These are phyloP conservation scores for Graphiopsis chlorocephala DNA, from an alignment of 2,329 filamentous ascomycete species.

Conservation along the genomic window DNA sequence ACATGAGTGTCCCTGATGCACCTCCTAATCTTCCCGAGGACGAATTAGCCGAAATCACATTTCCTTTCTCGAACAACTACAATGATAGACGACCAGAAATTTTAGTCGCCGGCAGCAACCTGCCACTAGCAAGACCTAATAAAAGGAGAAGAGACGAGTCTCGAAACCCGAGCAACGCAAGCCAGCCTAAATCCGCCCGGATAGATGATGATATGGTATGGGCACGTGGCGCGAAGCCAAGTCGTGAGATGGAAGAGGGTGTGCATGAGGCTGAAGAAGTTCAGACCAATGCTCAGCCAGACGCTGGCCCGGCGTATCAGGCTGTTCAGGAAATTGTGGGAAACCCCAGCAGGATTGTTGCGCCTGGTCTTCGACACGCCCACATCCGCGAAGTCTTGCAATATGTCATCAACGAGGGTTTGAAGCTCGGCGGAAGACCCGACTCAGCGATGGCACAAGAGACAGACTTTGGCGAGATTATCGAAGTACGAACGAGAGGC, in stretches of 20 bases:
- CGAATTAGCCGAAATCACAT: constrained; percentile 27
- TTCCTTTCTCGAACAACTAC: constrained; percentile 22
- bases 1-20: constrained; percentile 70
- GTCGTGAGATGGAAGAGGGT: constrained; percentile 27
- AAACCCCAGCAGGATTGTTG: constrained; percentile 34
- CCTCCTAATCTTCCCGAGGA: constrained; percentile 32
- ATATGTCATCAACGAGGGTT: constrained; percentile 51
- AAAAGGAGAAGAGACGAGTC: constrained; percentile 42
- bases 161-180: constrained; percentile 26
- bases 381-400: constrained; percentile 50
- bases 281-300: constrained; percentile 17
- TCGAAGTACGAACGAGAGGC: constrained; percentile 46
- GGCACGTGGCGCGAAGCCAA: constrained; percentile 22
- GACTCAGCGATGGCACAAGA: constrained; percentile 50
- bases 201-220: constrained; percentile 22
- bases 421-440: constrained; percentile 52
- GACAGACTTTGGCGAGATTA: constrained; percentile 48
- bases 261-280: constrained; percentile 30
- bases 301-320: constrained; percentile 5
- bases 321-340: constrained; percentile 12
- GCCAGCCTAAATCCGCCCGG: constrained; percentile 24
- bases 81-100: constrained; percentile 42
- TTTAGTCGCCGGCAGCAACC: constrained; percentile 42
- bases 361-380: constrained; percentile 48
- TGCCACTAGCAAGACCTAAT: constrained; percentile 39